Evolutionary conservation across 1,284 basidiomycete genomes (phyloP).

Genomic region (Butyriboletus pseudospeciosus): DNA sequence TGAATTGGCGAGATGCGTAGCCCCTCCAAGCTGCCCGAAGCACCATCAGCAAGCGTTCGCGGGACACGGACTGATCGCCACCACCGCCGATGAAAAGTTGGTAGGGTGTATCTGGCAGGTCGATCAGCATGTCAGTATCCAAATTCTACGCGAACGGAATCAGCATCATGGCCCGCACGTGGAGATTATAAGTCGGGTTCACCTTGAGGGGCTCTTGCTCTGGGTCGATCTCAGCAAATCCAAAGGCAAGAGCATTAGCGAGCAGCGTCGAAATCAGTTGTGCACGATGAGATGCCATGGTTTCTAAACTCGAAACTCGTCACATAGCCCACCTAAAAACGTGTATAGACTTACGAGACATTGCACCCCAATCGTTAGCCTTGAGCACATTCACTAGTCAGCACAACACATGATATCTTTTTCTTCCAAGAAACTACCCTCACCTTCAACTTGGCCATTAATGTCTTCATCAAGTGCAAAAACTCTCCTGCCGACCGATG

Average conservation of each 20-base stretch:
- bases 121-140: constrained; percentile 42
- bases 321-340: background rate
- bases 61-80: constrained; percentile 14
- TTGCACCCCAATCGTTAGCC: constrained; percentile 61
- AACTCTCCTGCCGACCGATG: constrained; percentile 53
- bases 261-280: constrained; percentile 41
- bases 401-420: background rate
- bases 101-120: constrained; percentile 32
- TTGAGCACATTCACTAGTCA: constrained; percentile 15
- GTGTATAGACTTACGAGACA: constrained; percentile 46
- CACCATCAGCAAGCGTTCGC: constrained; percentile 29
- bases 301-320: constrained; percentile 39
- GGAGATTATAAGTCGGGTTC: rapidly evolving
- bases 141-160: constrained; percentile 38
- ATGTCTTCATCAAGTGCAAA: constrained; percentile 53
- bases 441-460: constrained; percentile 67
- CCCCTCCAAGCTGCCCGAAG: constrained; percentile 36
- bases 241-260: constrained; percentile 43
- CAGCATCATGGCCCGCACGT: background rate
- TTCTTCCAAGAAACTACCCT: background rate
- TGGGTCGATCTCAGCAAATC: constrained; percentile 43
- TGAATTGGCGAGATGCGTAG: constrained; percentile 28
- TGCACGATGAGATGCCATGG: constrained; percentile 51
- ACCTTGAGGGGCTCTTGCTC: constrained; percentile 51
- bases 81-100: constrained; percentile 37